Conservation (phyloP, 352 stramenopile species). For the Phytopythium cucurbitacearum region DNA sequence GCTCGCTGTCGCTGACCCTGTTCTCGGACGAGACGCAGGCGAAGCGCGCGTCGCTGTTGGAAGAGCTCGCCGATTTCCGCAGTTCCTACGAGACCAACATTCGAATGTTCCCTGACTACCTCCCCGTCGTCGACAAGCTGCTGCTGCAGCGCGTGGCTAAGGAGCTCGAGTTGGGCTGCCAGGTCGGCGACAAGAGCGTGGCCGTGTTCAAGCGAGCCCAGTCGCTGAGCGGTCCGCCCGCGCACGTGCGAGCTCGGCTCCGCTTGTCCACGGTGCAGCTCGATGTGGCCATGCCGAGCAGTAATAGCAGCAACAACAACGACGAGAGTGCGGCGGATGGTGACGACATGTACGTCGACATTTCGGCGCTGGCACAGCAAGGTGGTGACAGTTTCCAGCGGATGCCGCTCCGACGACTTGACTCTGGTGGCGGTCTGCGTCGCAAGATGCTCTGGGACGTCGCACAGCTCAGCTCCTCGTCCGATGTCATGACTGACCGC, state of each 20-base stretch:
- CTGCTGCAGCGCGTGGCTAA: conserved; percentile 48
- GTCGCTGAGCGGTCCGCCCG: neutral
- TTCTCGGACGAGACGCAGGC: neutral
- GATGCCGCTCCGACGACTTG: conserved; percentile 50
- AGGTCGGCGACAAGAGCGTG: conserved; percentile 58
- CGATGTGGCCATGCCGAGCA: conserved; percentile 4
- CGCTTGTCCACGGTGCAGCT: conserved; percentile 6
- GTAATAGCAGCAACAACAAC: neutral
- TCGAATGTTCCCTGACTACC: conserved; percentile 65
- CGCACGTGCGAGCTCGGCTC: conserved; percentile 5
- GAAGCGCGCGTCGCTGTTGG: conserved; percentile 38
- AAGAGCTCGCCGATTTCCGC: conserved; percentile 64
- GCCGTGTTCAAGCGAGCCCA: conserved; percentile 54
- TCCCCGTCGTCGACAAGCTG: conserved; percentile 46
- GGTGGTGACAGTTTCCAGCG: conserved; percentile 70
- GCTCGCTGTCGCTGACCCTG: neutral
- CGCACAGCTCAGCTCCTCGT: conserved; percentile 39
- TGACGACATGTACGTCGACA: conserved; percentile 70
- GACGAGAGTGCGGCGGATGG: conserved; percentile 2
- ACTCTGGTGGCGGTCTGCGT: conserved; percentile 50
- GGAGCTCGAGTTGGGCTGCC: conserved; percentile 47
- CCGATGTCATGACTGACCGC: conserved; percentile 47
- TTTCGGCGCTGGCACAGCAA: conserved; percentile 61
- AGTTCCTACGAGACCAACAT: conserved; percentile 40
- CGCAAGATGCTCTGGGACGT: conserved; percentile 82